These are phyloP conservation scores for Boletellus emodensis DNA, from an alignment of 768 basidiomycete species.

Conservation along the genomic window DNA sequence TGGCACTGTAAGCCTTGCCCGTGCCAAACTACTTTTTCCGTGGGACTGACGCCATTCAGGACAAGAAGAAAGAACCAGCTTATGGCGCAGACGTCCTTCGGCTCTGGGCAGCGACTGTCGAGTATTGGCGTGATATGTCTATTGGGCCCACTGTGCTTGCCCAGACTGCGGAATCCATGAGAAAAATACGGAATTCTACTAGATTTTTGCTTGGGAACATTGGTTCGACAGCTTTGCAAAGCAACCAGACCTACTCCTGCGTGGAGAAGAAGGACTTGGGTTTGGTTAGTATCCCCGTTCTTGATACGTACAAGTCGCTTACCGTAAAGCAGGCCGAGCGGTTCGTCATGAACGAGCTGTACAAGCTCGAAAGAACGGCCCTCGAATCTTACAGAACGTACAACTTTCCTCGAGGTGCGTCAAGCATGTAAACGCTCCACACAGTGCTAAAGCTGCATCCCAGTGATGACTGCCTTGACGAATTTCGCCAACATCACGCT, in stretches of 20 bases:
- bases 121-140: conserved; percentile 85
- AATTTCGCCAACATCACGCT: conserved; percentile 81
- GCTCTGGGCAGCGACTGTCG: conserved; percentile 88
- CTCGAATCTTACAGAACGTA: conserved; percentile 66
- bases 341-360: conserved; percentile 83
- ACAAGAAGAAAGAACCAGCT: conserved; percentile 66
- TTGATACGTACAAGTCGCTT: neutral
- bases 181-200: conserved; percentile 83
- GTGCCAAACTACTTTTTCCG: neutral
- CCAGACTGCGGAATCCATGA: conserved; percentile 68
- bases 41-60: conserved; percentile 33
- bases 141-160: conserved; percentile 75
- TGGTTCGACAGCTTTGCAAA: conserved; percentile 27
- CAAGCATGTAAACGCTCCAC: no score
- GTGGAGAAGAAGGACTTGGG: conserved; percentile 46
- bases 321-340: conserved; percentile 59
- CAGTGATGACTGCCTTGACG: conserved; percentile 69
- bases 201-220: conserved; percentile 86
- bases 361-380: conserved; percentile 63
- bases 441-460: conserved; percentile 4
- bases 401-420: conserved; percentile 78
- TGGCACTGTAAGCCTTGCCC: conserved; percentile 50
- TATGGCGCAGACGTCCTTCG: conserved; percentile 87
- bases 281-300: conserved; percentile 45
- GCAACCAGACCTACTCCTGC: neutral